These are phyloP conservation scores for Globisporangium nunn DNA, from an alignment of 352 stramenopile genomes.

Conservation along the genomic window DNA sequence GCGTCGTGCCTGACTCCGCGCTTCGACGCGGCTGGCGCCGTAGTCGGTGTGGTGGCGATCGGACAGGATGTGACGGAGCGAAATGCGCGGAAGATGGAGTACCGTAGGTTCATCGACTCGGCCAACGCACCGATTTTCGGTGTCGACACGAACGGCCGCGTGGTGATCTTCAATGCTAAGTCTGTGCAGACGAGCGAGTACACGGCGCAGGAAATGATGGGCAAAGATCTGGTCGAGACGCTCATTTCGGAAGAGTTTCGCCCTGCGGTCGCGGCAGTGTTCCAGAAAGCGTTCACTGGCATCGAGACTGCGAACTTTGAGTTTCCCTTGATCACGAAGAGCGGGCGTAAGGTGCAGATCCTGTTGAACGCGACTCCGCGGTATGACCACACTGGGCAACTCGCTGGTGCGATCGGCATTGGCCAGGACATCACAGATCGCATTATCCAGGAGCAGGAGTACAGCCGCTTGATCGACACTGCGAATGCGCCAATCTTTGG, in stretches of 20 bases:
- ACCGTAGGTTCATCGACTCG: constrained; percentile 79
- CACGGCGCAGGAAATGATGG: constrained; percentile 20
- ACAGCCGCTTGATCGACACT: constrained; percentile 73
- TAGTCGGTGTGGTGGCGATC: constrained; percentile 85
- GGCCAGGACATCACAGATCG: constrained; percentile 79
- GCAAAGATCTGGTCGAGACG: constrained; percentile 54
- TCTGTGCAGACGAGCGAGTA: constrained; percentile 89
- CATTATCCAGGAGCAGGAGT: constrained; percentile 77
- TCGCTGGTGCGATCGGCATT: constrained; percentile 73
- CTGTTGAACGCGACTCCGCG: constrained; percentile 49
- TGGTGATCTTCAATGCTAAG: constrained; percentile 92
- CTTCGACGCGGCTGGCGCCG: constrained; percentile 60
- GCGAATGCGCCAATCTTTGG: constrained; percentile 82
- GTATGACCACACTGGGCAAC: constrained; percentile 49
- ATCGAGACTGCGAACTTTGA: constrained; percentile 55
- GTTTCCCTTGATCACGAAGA: constrained; percentile 52
- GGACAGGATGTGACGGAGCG: constrained; percentile 79
- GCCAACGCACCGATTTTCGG: constrained; percentile 89
- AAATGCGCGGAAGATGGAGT: constrained; percentile 69
- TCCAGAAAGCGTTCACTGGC: constrained; percentile 30
- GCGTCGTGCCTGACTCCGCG: constrained; percentile 52
- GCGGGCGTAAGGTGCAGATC: constrained; percentile 36
- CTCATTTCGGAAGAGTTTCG: constrained; percentile 62
- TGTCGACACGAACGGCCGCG: constrained; percentile 66
- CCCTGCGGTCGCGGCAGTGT: constrained; percentile 19